phyloP scores from a whole-genome alignment of 176 grass and related monocot genomes.

The Zea luxurians region DNA sequence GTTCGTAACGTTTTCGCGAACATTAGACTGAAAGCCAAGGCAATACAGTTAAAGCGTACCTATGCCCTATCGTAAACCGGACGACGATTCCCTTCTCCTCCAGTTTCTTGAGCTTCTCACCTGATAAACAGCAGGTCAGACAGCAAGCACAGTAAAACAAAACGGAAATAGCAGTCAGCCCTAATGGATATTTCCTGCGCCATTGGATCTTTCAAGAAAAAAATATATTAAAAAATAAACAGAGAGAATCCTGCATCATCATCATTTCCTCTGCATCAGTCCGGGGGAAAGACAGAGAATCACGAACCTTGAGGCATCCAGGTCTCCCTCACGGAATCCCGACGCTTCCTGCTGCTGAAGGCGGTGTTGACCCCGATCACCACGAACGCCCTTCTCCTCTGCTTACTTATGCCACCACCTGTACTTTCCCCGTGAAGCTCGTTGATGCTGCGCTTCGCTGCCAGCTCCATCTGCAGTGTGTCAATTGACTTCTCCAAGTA shows the following conservation, averaged over 20 bases:
- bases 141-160: neutral
- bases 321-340: slow-evolving; percentile 88
- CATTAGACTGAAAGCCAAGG: slow-evolving; percentile 6
- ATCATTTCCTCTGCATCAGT: slow-evolving; percentile 22
- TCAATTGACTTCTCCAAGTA: slow-evolving; percentile 78
- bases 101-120: slow-evolving; percentile 75
- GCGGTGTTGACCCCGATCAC: slow-evolving; percentile 94
- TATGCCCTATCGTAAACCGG: slow-evolving; percentile 90
- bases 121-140: slow-evolving; percentile 47
- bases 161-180: slow-evolving; percentile 18
- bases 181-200: slow-evolving; percentile 11
- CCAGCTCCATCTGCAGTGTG: slow-evolving; percentile 91
- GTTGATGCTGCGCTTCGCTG: slow-evolving; percentile 67
- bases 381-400: slow-evolving; percentile 70
- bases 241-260: slow-evolving; percentile 2
- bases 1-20: neutral
- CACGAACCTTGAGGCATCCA: slow-evolving; percentile 94
- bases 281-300: too few relatives aligned
- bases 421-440: slow-evolving; percentile 46
- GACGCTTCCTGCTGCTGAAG: slow-evolving; percentile 89
- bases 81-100: slow-evolving; percentile 85
- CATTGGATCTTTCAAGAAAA: neutral
- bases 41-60: slow-evolving; percentile 47
- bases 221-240: too few relatives aligned
- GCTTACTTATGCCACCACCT: slow-evolving; percentile 30